Evolutionary conservation across 139 green algal genomes (phyloP), one percentile per base, ranked within the genome.

Genomic region (Picochlorum sp.): DNA sequence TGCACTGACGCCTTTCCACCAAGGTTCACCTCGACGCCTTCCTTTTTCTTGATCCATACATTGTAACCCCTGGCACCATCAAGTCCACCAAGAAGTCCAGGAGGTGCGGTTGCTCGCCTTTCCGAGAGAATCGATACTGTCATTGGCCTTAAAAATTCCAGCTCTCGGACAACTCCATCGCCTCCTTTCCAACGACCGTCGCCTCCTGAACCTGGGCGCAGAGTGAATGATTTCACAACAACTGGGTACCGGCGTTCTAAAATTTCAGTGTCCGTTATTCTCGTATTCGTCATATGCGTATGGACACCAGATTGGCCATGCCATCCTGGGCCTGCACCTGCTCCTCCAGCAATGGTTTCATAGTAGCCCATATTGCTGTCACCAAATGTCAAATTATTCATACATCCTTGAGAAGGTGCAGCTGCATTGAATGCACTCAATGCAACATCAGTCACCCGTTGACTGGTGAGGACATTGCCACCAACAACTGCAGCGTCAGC

Each of bases 331-430:
- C 93, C 93, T 8, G 93, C 93, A 8, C 93, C 93, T 0, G 84
- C 83, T 5, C 93, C 93, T 5, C 93, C 93, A 0, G 84, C 90
- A 20, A 98, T 92, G 2, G 93, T 98, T 77, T 98, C 93, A 72
- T 98, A 98, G 79, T 98, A 98, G 3, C 90, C 88, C 81, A 93
- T 86, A 38, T 69, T 61, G 13, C 77, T 78, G 51, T 96, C 88
- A 0, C 92, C 92, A 83, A 98, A 98, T 0, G 92, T 98, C 55
- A 97, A 85, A 80, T 97, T 97, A 84, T 98, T 98, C 92, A 97
- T 98, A 85, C 90, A 96, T 41, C 92, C 92, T 82, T 94, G 87
- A 7, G 83, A 92, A 5, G 86, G 84, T 1, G 90, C 88, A 20
- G 83, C 85, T 18, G 90, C 90, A 44, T 71, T 70, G 75, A 98